Conservation (phyloP, 352 stramenopile genomes). For the Globisporangium mamillatum region DNA sequence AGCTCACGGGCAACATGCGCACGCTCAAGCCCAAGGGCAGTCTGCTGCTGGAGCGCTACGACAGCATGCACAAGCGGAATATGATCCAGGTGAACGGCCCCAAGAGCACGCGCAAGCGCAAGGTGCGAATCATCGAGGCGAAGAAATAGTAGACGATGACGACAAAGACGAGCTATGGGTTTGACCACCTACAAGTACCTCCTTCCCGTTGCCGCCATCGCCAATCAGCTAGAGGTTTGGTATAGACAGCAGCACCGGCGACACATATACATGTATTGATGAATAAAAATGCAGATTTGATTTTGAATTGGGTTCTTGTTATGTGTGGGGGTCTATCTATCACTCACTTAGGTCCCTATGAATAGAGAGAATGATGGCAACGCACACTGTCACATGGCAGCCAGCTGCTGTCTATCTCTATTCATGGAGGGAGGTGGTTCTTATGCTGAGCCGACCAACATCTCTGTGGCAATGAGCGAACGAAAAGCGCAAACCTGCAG, state of each 20-base stretch:
- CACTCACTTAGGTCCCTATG: not conserved
- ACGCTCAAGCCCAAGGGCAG: conserved; percentile 79
- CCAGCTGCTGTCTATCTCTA: not conserved
- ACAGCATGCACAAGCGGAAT: conserved; percentile 87
- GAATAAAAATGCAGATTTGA: not conserved
- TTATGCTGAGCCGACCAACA: not conserved
- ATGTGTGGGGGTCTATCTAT: not conserved
- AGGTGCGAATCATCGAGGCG: conserved; percentile 76
- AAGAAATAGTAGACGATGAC: conserved; percentile 69
- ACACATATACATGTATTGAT: not conserved
- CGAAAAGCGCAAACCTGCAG: not conserved
- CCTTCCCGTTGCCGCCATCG: not conserved
- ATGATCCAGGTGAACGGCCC: conserved; percentile 73
- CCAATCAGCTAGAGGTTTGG: conserved; percentile 4
- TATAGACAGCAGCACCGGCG: not conserved
- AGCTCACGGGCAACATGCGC: conserved; percentile 78
- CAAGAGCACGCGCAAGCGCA: conserved; percentile 63
- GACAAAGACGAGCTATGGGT: not conserved
- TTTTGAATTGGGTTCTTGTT: not conserved
- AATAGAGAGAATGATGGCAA: not conserved
- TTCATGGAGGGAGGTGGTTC: not conserved
- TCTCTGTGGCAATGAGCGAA: not conserved
- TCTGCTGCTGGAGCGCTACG: conserved; percentile 76
- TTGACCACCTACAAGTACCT: not conserved
- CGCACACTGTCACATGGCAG: not conserved